Conservation (phyloP, 345 rosid genomes). For the Populus euphratica region DNA sequence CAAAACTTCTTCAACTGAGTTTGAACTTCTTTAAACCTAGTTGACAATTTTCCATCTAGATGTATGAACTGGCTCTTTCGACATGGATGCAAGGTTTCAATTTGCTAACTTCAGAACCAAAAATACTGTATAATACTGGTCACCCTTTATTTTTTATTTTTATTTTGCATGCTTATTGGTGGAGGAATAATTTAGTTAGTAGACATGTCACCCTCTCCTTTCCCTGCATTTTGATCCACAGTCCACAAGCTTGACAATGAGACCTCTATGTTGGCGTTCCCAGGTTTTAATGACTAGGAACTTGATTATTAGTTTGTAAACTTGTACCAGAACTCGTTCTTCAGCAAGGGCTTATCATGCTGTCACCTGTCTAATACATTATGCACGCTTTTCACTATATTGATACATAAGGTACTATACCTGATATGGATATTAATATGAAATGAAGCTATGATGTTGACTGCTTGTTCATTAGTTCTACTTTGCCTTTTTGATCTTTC, state of each 20-base stretch:
- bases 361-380: not conserved
- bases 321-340: not conserved
- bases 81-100: not conserved
- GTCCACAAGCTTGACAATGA: not conserved
- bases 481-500: conserved; percentile 8
- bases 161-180: not conserved
- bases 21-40: not conserved
- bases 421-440: not conserved
- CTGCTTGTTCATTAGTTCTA: conserved; percentile 6
- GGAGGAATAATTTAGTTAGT: not conserved
- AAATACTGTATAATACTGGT: not conserved
- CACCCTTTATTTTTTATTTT: not conserved
- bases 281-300: not conserved
- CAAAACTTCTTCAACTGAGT: not conserved
- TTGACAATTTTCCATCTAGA: not conserved
- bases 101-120: not conserved
- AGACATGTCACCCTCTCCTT: not conserved
- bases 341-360: not conserved
- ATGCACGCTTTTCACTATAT: not conserved
- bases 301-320: not conserved
- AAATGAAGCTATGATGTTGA: not conserved
- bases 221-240: not conserved
- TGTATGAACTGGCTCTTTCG: not conserved
- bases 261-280: not conserved
- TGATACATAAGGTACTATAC: not conserved